These are phyloP conservation scores for Rhodotorula sp. DNA, from an alignment of 1,284 basidiomycete species.

Conservation along the genomic window DNA sequence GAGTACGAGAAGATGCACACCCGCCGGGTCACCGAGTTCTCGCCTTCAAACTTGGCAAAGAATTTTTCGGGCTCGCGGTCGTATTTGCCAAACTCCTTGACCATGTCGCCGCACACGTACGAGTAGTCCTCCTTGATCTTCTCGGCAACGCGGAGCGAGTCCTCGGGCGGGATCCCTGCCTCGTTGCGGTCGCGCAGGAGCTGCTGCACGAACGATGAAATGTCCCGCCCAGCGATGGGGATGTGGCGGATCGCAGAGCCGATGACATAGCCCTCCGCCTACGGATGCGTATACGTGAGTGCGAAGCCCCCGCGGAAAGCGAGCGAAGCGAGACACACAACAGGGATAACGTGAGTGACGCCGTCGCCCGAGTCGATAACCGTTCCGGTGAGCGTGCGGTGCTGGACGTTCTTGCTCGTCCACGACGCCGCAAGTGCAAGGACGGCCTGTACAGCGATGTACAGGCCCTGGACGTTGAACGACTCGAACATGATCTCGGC, in stretches of 20 bases:
- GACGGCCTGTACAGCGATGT: conserved; percentile 98
- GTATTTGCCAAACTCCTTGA: conserved; percentile 98
- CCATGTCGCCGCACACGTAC: conserved; percentile 99
- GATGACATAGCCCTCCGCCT: conserved; percentile 95
- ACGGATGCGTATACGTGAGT: background rate
- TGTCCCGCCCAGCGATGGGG: conserved; percentile 96
- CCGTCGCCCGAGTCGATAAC: conserved; percentile 99
- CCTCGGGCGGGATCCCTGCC: conserved; percentile 86
- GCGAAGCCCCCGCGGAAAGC: background rate
- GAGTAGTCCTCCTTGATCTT: conserved; percentile 98
- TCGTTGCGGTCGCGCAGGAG: conserved; percentile 95
- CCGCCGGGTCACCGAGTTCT: conserved; percentile 87
- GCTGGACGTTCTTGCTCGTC: conserved; percentile 85
- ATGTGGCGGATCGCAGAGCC: conserved; percentile 99
- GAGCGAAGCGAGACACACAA: conserved; percentile 55
- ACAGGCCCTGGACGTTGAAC: conserved; percentile 63
- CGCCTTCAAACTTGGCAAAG: conserved; percentile 91
- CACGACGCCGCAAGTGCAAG: conserved; percentile 98
- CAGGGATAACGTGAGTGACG: conserved; percentile 95
- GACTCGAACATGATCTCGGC: conserved; percentile 96
- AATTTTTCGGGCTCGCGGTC: conserved; percentile 95
- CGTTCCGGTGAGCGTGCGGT: conserved; percentile 64
- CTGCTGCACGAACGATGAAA: conserved; percentile 95
- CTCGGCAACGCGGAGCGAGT: conserved; percentile 86
- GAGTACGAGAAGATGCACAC: conserved; percentile 57